Evolutionary conservation across 192 early-diverging fungal genomes (phyloP), one percentile per base, ranked within the genome.

Genomic region (Lunasporangiospora selenospora): DNA sequence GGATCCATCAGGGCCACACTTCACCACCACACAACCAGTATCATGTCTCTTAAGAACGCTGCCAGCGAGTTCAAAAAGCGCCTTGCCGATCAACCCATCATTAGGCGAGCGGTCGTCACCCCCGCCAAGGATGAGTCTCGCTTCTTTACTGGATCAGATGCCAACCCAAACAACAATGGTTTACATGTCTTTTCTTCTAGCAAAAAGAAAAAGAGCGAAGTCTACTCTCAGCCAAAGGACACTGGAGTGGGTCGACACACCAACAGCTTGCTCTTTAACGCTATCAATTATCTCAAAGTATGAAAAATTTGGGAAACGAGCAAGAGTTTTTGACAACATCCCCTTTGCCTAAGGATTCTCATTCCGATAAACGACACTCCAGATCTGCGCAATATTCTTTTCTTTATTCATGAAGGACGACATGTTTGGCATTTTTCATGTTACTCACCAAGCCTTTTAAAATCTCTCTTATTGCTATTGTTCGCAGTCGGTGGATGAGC

Each of bases 141-240:
- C 11, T 21, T 77, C 13, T 66, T 61, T 46, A 65, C 52, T 13
- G 50, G 57, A 16, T 63, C 70, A 12, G 62, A 76, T 45, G 73
- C 75, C 50, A 73, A 73, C 30, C 69, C 69, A 6, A 73, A 73
- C 54, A 57, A 63, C n/a, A 73, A 60, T 31, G 75, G 61, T 13
- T 53, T 57, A 12, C 62, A 70, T 18, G 59, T 62, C 29, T 75
- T 58, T 30, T 40, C 36, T 2, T 21, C 62, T 16, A 61, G 55
- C 52, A 71, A 75, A 36, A 66, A 62, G 56, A 59, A 53, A 46
- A 78, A 75, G 54, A 62, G 62, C 12, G 73, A 71, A 36, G 78
- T 83, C 5, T 80, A 78, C 55, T 83, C 84, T n/a, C 84, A 85
- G 57, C 84, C 84, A 29, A 76, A 78, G 31, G 79, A 83, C 31